Percentiles rank a stretch among this genome's conserved stretches.
phyloP scores from a whole-genome alignment of 2,329 filamentous ascomycete species.

The Magnaporthales sp. region DNA sequence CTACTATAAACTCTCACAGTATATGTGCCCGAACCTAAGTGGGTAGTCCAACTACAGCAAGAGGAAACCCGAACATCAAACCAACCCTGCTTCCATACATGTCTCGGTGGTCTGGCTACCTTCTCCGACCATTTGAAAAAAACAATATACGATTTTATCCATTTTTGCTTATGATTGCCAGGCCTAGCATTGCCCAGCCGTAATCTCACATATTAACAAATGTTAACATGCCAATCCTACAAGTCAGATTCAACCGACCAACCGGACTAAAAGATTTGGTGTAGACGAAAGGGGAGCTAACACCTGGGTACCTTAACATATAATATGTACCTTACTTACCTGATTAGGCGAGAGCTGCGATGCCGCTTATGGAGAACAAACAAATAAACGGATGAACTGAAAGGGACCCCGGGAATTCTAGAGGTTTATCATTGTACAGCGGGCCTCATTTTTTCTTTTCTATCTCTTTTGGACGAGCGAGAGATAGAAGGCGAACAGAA shows the following conservation, averaged over 20 bases:
- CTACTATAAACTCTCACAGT: background rate
- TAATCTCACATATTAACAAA: background rate
- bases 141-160: background rate
- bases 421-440: background rate
- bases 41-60: background rate
- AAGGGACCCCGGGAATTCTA: background rate
- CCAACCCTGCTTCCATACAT: background rate
- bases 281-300: background rate
- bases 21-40: background rate
- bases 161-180: background rate
- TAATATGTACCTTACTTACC: background rate
- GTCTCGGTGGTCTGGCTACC: background rate
- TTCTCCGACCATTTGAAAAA: background rate
- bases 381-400: background rate
- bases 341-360: background rate
- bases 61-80: background rate
- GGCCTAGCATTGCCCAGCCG: background rate
- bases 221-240: too few relatives aligned
- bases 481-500: background rate
- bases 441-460: background rate
- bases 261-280: background rate
- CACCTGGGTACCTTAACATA: background rate
- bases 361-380: background rate
- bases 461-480: background rate
- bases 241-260: too few relatives aligned